These are phyloP conservation scores for Protomyces inouyei DNA, from an alignment of 1,139 yeast genomes.

Conservation along the genomic window DNA sequence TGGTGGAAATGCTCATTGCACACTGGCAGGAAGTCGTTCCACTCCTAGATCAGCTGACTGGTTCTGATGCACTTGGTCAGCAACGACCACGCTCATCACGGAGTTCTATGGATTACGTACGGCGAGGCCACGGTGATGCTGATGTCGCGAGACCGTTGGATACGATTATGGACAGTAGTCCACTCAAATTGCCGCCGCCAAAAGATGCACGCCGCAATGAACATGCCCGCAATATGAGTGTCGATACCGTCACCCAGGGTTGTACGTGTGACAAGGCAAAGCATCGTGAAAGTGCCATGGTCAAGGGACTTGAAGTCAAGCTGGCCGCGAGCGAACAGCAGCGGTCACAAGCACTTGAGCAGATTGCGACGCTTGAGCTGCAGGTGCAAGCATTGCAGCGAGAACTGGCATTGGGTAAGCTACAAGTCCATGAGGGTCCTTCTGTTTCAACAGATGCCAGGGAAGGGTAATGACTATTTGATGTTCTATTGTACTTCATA, in stretches of 20 bases:
- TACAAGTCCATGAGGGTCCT: not conserved
- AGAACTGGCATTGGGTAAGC: not conserved
- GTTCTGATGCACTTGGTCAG: not conserved
- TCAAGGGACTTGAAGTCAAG: not conserved
- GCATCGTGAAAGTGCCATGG: not conserved
- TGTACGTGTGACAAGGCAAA: not conserved
- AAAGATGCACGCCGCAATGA: not conserved
- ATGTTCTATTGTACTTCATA: too few relatives aligned
- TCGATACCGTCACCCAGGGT: conserved; percentile 11
- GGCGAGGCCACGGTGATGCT: not conserved
- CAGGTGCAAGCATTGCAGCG: not conserved
- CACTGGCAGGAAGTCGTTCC: conserved; percentile 14
- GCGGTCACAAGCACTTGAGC: not conserved
- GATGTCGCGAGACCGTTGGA: not conserved
- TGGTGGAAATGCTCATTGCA: conserved; percentile 18
- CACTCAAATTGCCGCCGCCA: not conserved
- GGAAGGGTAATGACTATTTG: too few relatives aligned
- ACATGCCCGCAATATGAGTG: conserved; percentile 16
- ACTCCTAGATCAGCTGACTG: not conserved
- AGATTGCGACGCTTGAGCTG: not conserved
- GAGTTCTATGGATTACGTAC: not conserved
- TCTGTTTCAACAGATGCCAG: too few relatives aligned
- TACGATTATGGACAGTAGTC: not conserved
- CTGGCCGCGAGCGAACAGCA: not conserved
- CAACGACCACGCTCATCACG: not conserved